Evolutionary conservation across 495 filamentous ascomycete genomes (phyloP), one percentile per base, ranked within the genome.

Genomic region (Aspergillus ostianus): DNA sequence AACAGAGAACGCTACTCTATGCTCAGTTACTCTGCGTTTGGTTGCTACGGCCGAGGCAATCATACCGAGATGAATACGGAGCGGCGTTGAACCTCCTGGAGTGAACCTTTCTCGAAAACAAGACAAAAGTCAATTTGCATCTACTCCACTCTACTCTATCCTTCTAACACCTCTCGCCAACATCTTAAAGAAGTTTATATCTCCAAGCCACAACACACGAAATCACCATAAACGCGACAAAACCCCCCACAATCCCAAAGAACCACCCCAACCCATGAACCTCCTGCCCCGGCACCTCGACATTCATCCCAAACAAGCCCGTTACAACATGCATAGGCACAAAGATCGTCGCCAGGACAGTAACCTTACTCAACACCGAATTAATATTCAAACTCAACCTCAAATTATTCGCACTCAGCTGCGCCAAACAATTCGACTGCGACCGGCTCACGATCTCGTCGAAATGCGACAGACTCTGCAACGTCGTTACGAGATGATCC

Each of bases 281-380:
- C 3, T 86, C 71, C 62, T 74, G 72, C 18, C 85, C 96, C 0
- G 94, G 93, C 3, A 97, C 89, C 18, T 61, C 55, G 10, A 98
- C 93, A 75, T 98, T 98, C 93, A 98, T 98, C 17, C 94, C 93
- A 72, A 96, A 97, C 58, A 98, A 76, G 65, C 93, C 92, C 17
- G 88, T 91, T 48, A 98, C 84, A 59, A 97, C 75, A 75, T 97
- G 97, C 64, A 97, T 82, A 10, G 93, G 93, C 36, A 97, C 90
- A 47, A 98, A 85, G 64, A 98, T 89, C 32, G 92, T 93, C 13
- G 91, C 93, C 50, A 97, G 74, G n/a, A 98, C 80, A 12, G 93
- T 98, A 63, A 98, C 88, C 77, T 95, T 95, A 70, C 90, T 89
- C 15, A 98, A 80, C 0, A 89, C 88, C 27, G 83, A 79, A 66